Conservation (phyloP, 306 rosid genomes). For the Mimosa pudica region DNA sequence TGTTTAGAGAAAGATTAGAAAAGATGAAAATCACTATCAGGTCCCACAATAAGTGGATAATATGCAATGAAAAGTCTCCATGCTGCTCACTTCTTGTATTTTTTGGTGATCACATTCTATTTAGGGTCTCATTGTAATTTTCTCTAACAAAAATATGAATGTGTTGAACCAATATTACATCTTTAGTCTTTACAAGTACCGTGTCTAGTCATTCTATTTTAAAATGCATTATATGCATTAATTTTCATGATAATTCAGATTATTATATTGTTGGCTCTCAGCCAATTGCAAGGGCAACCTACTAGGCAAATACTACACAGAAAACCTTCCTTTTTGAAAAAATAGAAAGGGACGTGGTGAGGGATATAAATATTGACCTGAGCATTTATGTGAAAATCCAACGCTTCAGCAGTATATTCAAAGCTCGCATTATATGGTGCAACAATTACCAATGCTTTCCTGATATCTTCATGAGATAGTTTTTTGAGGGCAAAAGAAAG, state of each 20-base stretch:
- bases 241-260: not conserved
- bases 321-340: not conserved
- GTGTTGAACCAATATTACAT: not conserved
- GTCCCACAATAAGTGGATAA: too few species aligned
- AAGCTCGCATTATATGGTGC: slow-evolving; percentile 81
- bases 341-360: not conserved
- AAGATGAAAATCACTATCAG: too few species aligned
- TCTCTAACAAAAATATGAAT: not conserved
- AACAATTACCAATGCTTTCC: slow-evolving; percentile 78
- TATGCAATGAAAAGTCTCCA: too few species aligned
- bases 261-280: not conserved
- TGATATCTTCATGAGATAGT: slow-evolving; percentile 76
- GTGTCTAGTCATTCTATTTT: not conserved
- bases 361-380: slow-evolving; percentile 57
- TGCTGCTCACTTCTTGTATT: too few species aligned
- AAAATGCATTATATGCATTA: not conserved
- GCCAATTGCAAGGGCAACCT: too few species aligned
- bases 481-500: slow-evolving; percentile 68
- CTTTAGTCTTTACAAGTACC: not conserved
- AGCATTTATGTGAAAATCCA: slow-evolving; percentile 92
- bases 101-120: too few species aligned
- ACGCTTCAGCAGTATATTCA: slow-evolving; percentile 79
- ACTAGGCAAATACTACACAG: not conserved
- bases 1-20: not conserved
- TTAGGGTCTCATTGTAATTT: too few species aligned